Evolutionary conservation across 768 basidiomycete genomes (phyloP).

Genomic region (Trametopsis cervina): DNA sequence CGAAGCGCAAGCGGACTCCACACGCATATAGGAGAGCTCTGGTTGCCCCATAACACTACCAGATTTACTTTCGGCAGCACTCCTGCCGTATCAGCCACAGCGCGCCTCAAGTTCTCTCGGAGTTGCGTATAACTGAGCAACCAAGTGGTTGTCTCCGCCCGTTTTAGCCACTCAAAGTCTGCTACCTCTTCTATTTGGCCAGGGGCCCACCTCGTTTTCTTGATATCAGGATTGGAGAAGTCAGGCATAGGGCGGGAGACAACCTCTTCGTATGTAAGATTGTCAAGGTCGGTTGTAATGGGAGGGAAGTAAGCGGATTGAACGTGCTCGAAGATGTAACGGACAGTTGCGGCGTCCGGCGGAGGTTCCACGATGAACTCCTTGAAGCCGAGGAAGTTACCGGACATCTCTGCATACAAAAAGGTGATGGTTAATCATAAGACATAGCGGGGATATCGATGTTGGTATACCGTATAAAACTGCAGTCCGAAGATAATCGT

Average conservation of each 20-base stretch:
- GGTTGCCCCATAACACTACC: conserved; percentile 11
- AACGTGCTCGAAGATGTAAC: background rate
- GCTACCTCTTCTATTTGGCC: background rate
- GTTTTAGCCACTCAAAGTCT: background rate
- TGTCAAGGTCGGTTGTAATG: conserved; percentile 1
- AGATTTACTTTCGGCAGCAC: conserved; percentile 3
- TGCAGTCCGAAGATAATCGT: conserved; percentile 4
- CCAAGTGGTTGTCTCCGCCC: background rate
- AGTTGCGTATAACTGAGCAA: background rate
- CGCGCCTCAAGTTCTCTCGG: conserved; percentile 5
- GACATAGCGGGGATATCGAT: background rate
- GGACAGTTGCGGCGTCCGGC: background rate
- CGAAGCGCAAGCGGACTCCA: conserved; percentile 7
- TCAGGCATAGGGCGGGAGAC: conserved; percentile 7
- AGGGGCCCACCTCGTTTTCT: background rate
- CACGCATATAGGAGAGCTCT: conserved; percentile 4
- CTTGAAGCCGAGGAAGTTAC: background rate
- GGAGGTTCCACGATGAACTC: too few relatives aligned
- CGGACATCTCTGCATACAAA: background rate
- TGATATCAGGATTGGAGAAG: conserved; percentile 2
- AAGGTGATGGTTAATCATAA: background rate
- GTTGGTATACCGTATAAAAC: conserved; percentile 5
- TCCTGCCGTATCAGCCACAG: conserved; percentile 8
- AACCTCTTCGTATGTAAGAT: background rate
- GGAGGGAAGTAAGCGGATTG: conserved; percentile 6